phyloP scores from a whole-genome alignment of 495 filamentous ascomycete species.

The Letharia lupina region DNA sequence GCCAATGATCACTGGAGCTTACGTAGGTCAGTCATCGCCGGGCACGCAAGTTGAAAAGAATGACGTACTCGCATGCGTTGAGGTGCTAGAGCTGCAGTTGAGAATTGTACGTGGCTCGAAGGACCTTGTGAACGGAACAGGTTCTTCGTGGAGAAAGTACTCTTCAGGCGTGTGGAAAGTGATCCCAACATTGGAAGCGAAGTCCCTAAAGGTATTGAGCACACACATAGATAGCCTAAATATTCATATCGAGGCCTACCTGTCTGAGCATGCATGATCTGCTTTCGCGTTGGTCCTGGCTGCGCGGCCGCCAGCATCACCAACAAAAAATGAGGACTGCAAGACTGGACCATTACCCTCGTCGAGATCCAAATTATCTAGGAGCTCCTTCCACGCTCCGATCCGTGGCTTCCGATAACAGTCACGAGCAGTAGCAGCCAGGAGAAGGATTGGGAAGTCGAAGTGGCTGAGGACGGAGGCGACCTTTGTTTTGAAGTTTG shows the following conservation, averaged over 20 bases:
- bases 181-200: constrained; percentile 75
- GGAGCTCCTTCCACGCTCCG: constrained; percentile 84
- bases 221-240: background rate
- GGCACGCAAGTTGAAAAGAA: background rate
- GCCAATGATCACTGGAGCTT: constrained; percentile 39
- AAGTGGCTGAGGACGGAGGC: constrained; percentile 59
- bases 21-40: background rate
- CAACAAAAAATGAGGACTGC: constrained; percentile 69
- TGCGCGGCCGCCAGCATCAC: constrained; percentile 69
- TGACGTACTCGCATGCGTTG: constrained; percentile 22
- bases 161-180: constrained; percentile 82
- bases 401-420: constrained; percentile 75
- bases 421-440: constrained; percentile 77
- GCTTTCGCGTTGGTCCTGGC: constrained; percentile 33
- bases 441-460: constrained; percentile 68
- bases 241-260: constrained; percentile 36
- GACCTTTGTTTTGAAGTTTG: constrained; percentile 72
- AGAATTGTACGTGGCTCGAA: constrained; percentile 60
- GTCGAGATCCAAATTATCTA: constrained; percentile 62
- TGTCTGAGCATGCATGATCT: constrained; percentile 73
- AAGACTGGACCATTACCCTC: constrained; percentile 54
- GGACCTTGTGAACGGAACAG: constrained; percentile 51
- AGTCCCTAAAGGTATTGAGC: constrained; percentile 42
- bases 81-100: constrained; percentile 21
- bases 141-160: constrained; percentile 63